Base-by-base conservation (phyloP, 1,139 yeast species). In the Geotrichum australiense region DNA sequence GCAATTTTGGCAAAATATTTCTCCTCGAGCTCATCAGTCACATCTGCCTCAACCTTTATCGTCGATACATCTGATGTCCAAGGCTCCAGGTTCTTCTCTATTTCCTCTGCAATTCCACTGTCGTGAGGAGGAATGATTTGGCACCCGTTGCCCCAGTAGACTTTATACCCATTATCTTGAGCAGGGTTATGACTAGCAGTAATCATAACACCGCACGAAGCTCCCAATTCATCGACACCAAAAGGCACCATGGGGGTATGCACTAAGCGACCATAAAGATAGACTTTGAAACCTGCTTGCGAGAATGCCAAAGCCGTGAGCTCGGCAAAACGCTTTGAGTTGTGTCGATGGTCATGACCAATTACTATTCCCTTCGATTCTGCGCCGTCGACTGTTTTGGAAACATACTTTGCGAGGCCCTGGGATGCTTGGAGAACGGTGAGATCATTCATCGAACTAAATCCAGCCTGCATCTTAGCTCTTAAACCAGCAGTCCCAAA, bases 181-280 rank as follows among this genome's bases (percentile, higher is more conserved):
- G 91, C 93, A 0, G 97, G 97, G 56, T 91, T 91, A 61, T 91
- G 98, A 42, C 95, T 84, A 0, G 98, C 97, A 0, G 98, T 91
- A 36, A 91, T 77, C 97, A 91, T 91, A 1, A 91, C 83, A 26
- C 97, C 98, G 39, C 80, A 86, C 0, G 79, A 66, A 0, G 95
- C 87, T 0, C 64, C 53, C 45, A 66, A 70, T 29, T 67, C 57
- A 50, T 82, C 85, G 22, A 91, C 80, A 0, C 84, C 78, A 62
- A 83, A 89, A 1, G 98, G 97, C 1, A 91, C 97, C 59, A 86
- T 62, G 0, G 98, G 98, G 0, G 98, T 91, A 50, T 87, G 95
- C 6, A 81, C 87, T 42, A 65, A 62, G n/a, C 63, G 64, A 5
- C 53, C 86, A 43, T 84, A 67, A 49, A 70, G 76, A 59, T 74